Base-by-base conservation (phyloP, 495 filamentous ascomycete species). In the Darksidea phi region DNA sequence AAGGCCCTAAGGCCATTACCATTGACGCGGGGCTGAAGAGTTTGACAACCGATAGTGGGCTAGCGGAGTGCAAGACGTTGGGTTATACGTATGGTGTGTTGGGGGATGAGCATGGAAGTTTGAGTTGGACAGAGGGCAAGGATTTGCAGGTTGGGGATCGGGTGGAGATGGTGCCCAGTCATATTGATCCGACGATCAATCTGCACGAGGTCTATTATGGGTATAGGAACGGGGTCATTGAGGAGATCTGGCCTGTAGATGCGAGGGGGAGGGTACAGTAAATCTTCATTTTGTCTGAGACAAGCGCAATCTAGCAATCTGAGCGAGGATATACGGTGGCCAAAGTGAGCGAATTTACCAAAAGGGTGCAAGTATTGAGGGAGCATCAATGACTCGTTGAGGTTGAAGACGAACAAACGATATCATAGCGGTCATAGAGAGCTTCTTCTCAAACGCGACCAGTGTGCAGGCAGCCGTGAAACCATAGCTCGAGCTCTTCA, bases 151-250 rank as follows among this genome's bases (percentile, higher is more conserved):
- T 63, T n/a, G 65, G 65, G 8, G 65, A 60, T 48, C 34, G 55
- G 7, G 55, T 67, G 7, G 58, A 67, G 58, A 67, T 67, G 64
- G n/a, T 67, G 3, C 64, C 64, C 6, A 67, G 64, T 43, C 64
- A 67, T 50, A 67, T 67, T 23, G 64, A 67, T 59, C 64, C 64
- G 11, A 67, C 64, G 32, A 55, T 67, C 53, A 67, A 67, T 38
- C 47, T 67, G 28, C 54, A 62, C 23, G 64, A 67, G 42, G 46
- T 67, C 24, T 67, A 67, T 34, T 67, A 62, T 23, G 64, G 58
- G 17, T 43, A 67, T 47, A 21, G 64, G 53, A 43, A 63, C 1
- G 64, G 64, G 15, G 34, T 67, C n/a, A 55, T 67, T 23, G 59
- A 67, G 54, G 64, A 67, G 38, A 63, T 67, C 18, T 62, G 64